Conservation (phyloP, 768 basidiomycete species). For the Lactarius hatsudake region DNA sequence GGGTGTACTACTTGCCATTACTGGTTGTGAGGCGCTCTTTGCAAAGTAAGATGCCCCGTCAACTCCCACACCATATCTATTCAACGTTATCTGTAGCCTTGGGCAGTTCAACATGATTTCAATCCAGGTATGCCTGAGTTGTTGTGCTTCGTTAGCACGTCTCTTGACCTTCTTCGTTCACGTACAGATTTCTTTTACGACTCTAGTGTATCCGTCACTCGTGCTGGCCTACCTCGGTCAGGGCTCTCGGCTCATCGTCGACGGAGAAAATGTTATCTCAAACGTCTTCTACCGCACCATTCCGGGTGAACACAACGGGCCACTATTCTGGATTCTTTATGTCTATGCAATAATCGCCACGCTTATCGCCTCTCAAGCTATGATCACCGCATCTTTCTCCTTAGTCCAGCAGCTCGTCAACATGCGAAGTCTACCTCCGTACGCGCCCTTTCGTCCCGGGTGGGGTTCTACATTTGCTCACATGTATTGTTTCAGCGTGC, state of each 20-base stretch:
- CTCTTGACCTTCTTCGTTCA: not conserved
- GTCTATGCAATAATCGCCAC: slow-evolving; percentile 64
- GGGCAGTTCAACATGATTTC: slow-evolving; percentile 64
- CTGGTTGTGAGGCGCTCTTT: slow-evolving; percentile 67
- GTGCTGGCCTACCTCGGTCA: slow-evolving; percentile 70
- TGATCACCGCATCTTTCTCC: slow-evolving; percentile 67
- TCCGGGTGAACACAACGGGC: slow-evolving; percentile 52
- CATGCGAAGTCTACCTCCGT: slow-evolving; percentile 54
- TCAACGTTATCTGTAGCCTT: slow-evolving; percentile 39
- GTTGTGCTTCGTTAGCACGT: not conserved
- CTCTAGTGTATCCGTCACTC: slow-evolving; percentile 57
- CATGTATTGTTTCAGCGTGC: slow-evolving; percentile 33
- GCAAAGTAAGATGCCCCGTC: slow-evolving; percentile 45
- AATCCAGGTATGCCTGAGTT: slow-evolving; percentile 43
- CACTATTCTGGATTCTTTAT: slow-evolving; percentile 64
- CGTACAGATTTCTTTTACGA: slow-evolving; percentile 47
- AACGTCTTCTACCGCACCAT: slow-evolving; percentile 67
- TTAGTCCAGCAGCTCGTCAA: slow-evolving; percentile 64
- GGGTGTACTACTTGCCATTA: slow-evolving; percentile 64
- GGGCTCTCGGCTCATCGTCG: slow-evolving; percentile 56
- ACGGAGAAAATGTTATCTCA: slow-evolving; percentile 46
- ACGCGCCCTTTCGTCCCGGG: slow-evolving; percentile 11
- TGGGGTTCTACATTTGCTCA: not conserved
- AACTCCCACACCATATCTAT: not conserved
- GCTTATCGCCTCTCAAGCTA: slow-evolving; percentile 62